Base-by-base conservation (phyloP, 2,329 filamentous ascomycete genomes). In the Fonsecaea monophora region DNA sequence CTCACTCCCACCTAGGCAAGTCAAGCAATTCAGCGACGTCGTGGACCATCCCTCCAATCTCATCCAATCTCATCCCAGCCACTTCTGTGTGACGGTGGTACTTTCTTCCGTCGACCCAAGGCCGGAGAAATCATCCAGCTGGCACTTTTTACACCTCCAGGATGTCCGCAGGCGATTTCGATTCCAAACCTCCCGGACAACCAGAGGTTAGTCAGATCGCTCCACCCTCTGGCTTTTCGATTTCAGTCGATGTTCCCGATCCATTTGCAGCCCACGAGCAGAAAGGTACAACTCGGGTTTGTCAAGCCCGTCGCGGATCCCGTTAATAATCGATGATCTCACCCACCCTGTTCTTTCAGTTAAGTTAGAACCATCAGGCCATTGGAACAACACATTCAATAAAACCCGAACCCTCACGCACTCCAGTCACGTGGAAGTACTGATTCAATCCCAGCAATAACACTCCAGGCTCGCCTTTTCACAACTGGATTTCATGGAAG, bases 251-350 rank as follows among this genome's bases (percentile, higher is more conserved):
- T 50, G 25, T 50, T 25, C 45, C 21, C 45, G 45, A 50, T 50
- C 18, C 18, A 50, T 50, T 25, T 50, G 18, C 45, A 3, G 18
- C 45, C 21, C 12, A 10, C 15, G 18, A 50, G 45, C 45, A 21
- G 25, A 21, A 50, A 50, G 45, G 18, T 50, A 9, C 45, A 50
- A 21, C 18, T 21, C 45, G 25, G 5, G 12, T 21, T 18, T 35
- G 25, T 21, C 53, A 25, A 35, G 45, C 45, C 45, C 18, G 18
- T 50, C 42, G 45, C 45, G 45, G 45, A 50, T 12, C 9, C 45
- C 21, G 45, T 50, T 50, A 50, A 50, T 50, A 50, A 50, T 8
- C 30, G 55, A 58, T 58, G 55, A 58, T 38, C 55, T 58, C 55
- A 58, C 37, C 37, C 34, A 40, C 55, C 32, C 6, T 42, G 55